Base-by-base conservation (phyloP, 2,329 filamentous ascomycete genomes). In the Aspergillus udagawae region DNA sequence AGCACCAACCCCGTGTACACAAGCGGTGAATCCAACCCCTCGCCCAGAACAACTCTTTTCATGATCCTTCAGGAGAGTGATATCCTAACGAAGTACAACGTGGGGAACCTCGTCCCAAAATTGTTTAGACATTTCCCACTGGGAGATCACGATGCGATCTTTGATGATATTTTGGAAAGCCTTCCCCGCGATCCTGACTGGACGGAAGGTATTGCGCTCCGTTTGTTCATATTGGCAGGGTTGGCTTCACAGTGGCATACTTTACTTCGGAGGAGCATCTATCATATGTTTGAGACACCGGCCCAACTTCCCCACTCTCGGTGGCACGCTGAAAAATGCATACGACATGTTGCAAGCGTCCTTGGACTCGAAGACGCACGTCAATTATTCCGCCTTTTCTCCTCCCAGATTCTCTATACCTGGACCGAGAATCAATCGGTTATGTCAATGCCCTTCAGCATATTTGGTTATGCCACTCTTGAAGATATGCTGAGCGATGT, bases 201-300 rank as follows among this genome's bases (percentile, higher is more conserved):
- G 73, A 75, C 82, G 12, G 92, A 97, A 73, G 93, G 92, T 0
- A 93, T 97, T 63, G 90, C 91, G 0, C 83, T 96, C 61, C 87
- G 94, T 5, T 77, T 97, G 2, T 84, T 90, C 60, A 84, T 91
- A 8, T 77, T 97, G 10, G 85, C 89, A 1, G 86, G 86, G 55
- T 77, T 99, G 57, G 94, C 90, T 25, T 90, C 91, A 29, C 78
- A 80, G 52, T 97, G 93, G 90, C 87, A 91, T 58, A 96, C 92
- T 0, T 80, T 97, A 21, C 81, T 97, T 47, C 87, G 92, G 52
- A 86, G 89, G 62, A 92, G 91, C 63, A 89, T 96, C 20, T 99
- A 97, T 71, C 89, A 94, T 71, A 92, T 97, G 23, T 96, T 97
- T 65, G 94, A 97, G 71, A 91, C 89, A 0, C 90, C 92, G 1